Evolutionary conservation across 768 basidiomycete species (phyloP).

Genomic region (Megacollybia marginata): DNA sequence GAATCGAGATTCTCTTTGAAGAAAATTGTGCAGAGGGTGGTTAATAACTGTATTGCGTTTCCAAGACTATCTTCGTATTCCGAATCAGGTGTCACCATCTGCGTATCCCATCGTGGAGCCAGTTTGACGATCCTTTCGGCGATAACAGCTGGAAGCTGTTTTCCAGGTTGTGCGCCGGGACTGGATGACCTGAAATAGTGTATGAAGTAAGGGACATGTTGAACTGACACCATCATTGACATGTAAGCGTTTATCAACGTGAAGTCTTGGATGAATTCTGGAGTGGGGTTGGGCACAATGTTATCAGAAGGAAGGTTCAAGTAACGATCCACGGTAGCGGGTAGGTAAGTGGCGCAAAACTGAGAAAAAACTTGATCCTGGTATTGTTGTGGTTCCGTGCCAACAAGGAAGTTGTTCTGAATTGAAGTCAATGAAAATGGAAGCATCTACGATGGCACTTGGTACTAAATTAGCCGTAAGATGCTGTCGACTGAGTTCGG

Average conservation of each 20-base stretch:
- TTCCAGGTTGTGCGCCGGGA: constrained; percentile 10
- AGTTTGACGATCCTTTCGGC: constrained; percentile 8
- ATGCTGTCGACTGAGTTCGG: too few relatives aligned
- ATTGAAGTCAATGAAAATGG: too few relatives aligned
- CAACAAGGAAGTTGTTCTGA: too few relatives aligned
- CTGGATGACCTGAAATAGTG: constrained; percentile 12
- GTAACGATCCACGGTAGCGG: neutral
- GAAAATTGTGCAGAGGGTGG: neutral
- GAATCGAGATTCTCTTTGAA: neutral
- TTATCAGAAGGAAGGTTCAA: neutral
- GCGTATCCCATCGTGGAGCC: constrained; percentile 7
- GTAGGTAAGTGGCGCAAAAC: neutral
- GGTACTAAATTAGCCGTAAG: too few relatives aligned
- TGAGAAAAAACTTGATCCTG: neutral
- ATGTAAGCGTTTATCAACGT: constrained; percentile 8
- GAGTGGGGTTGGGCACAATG: neutral
- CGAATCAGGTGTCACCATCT: neutral
- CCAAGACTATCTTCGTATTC: neutral
- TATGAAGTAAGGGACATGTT: constrained; percentile 14
- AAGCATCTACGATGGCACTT: too few relatives aligned
- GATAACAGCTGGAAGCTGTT: constrained; percentile 7
- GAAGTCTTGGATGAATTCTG: neutral
- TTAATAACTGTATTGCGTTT: neutral
- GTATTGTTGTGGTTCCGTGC: neutral
- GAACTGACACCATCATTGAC: constrained; percentile 11